Percentiles rank a stretch among this genome's conserved stretches.
Conservation (phyloP, 306 rosid genomes). For the Notholithocarpus densiflorus region DNA sequence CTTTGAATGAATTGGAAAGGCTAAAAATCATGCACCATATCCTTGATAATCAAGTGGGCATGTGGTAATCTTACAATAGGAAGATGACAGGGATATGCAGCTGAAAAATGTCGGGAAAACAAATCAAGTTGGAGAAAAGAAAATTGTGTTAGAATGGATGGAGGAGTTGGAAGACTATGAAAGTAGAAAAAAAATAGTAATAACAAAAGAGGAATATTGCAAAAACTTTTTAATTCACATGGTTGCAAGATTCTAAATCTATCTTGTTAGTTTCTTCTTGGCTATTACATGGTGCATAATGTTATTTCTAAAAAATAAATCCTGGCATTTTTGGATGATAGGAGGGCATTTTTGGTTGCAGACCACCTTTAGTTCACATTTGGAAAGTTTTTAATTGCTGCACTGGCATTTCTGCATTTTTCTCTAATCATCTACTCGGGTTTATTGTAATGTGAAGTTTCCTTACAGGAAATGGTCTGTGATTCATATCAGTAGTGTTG, state of each 20-base stretch:
- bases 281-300: not conserved
- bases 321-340: not conserved
- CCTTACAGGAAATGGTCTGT: not conserved
- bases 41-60: not conserved
- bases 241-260: slow-evolving; percentile 12
- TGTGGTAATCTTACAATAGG: not conserved
- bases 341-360: not conserved
- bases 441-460: not conserved
- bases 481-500: not conserved
- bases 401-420: not conserved
- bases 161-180: not conserved
- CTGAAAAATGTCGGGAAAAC: not conserved
- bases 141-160: not conserved
- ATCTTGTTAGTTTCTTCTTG: not conserved
- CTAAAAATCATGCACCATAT: not conserved
- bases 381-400: not conserved
- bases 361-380: not conserved
- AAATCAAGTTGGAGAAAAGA: not conserved
- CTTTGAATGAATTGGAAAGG: slow-evolving; percentile 9
- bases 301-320: no score
- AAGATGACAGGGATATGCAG: not conserved
- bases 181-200: not conserved
- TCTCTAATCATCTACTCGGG: not conserved
- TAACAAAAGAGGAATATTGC: not conserved
- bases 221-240: not conserved